These are phyloP conservation scores for Rhinocladiella mackenziei DNA, from an alignment of 2,329 filamentous ascomycete genomes.

Conservation along the genomic window DNA sequence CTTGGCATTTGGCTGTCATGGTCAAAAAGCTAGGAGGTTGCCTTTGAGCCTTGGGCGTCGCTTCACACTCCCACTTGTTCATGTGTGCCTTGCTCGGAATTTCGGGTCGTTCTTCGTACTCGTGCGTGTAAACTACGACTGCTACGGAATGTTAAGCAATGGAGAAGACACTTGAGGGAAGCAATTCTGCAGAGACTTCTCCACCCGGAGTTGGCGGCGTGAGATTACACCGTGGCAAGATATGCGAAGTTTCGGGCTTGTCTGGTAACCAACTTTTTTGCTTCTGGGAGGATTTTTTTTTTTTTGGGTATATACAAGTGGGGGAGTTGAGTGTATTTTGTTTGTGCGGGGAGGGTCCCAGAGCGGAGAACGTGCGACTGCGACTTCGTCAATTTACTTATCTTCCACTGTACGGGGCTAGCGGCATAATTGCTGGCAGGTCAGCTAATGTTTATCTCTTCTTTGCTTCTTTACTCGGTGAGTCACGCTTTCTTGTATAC, in stretches of 20 bases:
- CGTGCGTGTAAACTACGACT: slow-evolving; percentile 54
- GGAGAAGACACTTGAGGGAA: slow-evolving; percentile 54
- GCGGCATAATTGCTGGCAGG: no score
- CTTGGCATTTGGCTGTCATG: slow-evolving; percentile 28
- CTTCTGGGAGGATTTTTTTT: slow-evolving; percentile 6
- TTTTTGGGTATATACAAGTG: not conserved
- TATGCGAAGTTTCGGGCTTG: slow-evolving; percentile 33
- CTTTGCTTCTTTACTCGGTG: no score
- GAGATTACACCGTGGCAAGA: slow-evolving; percentile 47
- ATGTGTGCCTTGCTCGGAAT: slow-evolving; percentile 54
- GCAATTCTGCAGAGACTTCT: slow-evolving; percentile 56
- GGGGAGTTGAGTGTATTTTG: no score
- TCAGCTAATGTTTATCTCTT: no score
- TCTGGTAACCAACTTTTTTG: slow-evolving; percentile 35
- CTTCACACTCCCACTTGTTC: slow-evolving; percentile 29
- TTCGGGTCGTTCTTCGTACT: slow-evolving; percentile 51
- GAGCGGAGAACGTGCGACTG: no score
- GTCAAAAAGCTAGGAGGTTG: slow-evolving; percentile 29
- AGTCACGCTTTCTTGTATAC: no score
- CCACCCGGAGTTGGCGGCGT: slow-evolving; percentile 53
- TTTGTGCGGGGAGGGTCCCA: no score
- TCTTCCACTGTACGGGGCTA: no score
- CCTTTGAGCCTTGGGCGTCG: slow-evolving; percentile 23
- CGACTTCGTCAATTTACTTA: no score
- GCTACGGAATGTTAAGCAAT: slow-evolving; percentile 53